Percentiles rank a stretch among this genome's conserved stretches.
phyloP scores from a whole-genome alignment of 202 grass and related monocot species.

The Bolboschoenoplectus hybrid region DNA sequence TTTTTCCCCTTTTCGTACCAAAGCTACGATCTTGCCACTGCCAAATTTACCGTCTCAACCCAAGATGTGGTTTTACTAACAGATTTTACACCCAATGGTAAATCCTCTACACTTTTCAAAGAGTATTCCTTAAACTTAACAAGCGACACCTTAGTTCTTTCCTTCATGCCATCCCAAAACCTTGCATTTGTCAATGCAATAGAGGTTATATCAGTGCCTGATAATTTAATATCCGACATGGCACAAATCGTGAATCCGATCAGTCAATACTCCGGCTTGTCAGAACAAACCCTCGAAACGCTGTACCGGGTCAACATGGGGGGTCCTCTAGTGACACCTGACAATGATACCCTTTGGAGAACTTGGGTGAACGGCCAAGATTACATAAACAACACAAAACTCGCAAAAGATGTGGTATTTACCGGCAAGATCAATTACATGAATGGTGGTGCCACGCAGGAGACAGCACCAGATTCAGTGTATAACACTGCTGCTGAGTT shows the following conservation, averaged over 20 bases:
- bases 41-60: slow-evolving; percentile 79
- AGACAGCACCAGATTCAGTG: slow-evolving; percentile 65
- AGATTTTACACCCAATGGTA: slow-evolving; percentile 66
- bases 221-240: slow-evolving; percentile 53
- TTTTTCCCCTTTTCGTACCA: slow-evolving; percentile 85
- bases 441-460: slow-evolving; percentile 45
- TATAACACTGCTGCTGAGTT: slow-evolving; percentile 73
- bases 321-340: slow-evolving; percentile 64
- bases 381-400: slow-evolving; percentile 58
- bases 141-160: slow-evolving; percentile 66
- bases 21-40: slow-evolving; percentile 67
- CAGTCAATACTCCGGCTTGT: slow-evolving; percentile 60
- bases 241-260: slow-evolving; percentile 65
- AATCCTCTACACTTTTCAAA: slow-evolving; percentile 65
- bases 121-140: slow-evolving; percentile 80
- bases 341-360: slow-evolving; percentile 79
- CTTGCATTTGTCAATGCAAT: slow-evolving; percentile 91
- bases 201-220: slow-evolving; percentile 79
- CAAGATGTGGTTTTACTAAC: slow-evolving; percentile 77
- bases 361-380: slow-evolving; percentile 63
- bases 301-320: slow-evolving; percentile 83
- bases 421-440: slow-evolving; percentile 49
- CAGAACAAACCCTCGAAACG: slow-evolving; percentile 66
- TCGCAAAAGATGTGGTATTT: slow-evolving; percentile 40
- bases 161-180: slow-evolving; percentile 70